These are phyloP conservation scores for Orbilia quercus DNA, from an alignment of 2,329 filamentous ascomycete genomes.

Conservation along the genomic window DNA sequence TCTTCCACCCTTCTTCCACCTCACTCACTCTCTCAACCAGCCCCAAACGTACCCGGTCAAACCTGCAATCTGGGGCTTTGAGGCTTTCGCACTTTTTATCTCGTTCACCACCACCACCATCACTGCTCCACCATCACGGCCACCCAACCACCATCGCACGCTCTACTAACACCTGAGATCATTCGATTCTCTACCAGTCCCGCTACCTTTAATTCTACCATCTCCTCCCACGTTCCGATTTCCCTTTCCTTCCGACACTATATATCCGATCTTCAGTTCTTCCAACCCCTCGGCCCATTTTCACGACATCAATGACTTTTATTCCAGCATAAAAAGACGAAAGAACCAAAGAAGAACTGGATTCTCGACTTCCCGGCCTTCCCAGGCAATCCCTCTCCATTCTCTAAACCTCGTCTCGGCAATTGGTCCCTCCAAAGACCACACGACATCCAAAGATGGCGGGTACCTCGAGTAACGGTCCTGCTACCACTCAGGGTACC, in stretches of 20 bases:
- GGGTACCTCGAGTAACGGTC: constrained; percentile 56
- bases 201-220: constrained; percentile 36
- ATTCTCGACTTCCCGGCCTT: constrained; percentile 3
- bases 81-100: constrained; percentile 41
- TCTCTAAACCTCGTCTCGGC: constrained; percentile 14
- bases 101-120: constrained; percentile 23
- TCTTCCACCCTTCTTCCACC: constrained; percentile 9
- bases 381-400: constrained; percentile 29
- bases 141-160: constrained; percentile 23
- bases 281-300: constrained; percentile 48
- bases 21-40: constrained; percentile 21
- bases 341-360: constrained; percentile 31
- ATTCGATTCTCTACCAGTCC: constrained; percentile 47
- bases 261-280: constrained; percentile 11
- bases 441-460: constrained; percentile 47
- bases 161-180: constrained; percentile 50
- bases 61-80: constrained; percentile 19
- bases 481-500: constrained; percentile 58
- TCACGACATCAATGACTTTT: constrained; percentile 39
- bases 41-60: constrained; percentile 21
- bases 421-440: constrained; percentile 33
- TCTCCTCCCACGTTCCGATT: constrained; percentile 25
- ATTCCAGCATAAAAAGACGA: constrained; percentile 14
- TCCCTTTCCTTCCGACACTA: constrained; percentile 21
- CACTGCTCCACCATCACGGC: background rate